Conservation (phyloP, 1,284 basidiomycete genomes). For the Malassezia obtusa region DNA sequence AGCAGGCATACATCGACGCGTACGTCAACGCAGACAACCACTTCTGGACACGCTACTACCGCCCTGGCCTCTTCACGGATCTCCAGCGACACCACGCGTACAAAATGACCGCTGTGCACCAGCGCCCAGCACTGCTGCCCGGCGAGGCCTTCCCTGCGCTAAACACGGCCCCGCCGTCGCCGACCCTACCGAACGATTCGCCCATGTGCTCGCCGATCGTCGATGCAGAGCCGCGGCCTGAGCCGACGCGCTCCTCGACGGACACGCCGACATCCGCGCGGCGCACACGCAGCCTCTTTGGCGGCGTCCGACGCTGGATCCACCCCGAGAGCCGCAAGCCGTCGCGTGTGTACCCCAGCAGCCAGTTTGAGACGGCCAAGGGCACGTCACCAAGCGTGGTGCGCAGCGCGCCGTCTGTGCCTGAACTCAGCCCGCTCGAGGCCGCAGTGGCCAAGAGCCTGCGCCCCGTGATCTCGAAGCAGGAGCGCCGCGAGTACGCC, state of each 20-base stretch:
- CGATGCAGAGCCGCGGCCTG: too few species aligned
- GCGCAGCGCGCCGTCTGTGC: background rate
- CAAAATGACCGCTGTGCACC: constrained; percentile 47
- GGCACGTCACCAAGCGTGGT: background rate
- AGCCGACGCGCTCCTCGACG: too few species aligned
- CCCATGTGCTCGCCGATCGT: background rate
- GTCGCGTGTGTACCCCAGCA: background rate
- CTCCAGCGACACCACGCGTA: constrained; percentile 44
- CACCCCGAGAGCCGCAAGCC: background rate
- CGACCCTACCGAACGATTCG: background rate
- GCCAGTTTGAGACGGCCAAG: background rate
- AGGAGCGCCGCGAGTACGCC: constrained; percentile 14
- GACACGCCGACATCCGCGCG: background rate
- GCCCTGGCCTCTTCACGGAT: constrained; percentile 44
- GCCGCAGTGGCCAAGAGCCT: background rate
- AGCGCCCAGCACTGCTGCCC: constrained; percentile 5
- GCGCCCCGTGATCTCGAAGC: constrained; percentile 7
- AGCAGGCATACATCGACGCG: constrained; percentile 24
- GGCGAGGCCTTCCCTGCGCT: constrained; percentile 3
- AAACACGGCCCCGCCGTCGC: background rate
- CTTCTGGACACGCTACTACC: constrained; percentile 47
- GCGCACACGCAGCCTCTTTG: background rate
- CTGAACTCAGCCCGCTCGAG: background rate
- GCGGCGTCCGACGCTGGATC: constrained; percentile 16
- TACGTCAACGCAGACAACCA: constrained; percentile 31